A percentile compares a stretch with the other conserved stretches of the same genome.
phyloP scores from a whole-genome alignment of 768 basidiomycete species.

The Cytidiella melzeri region DNA sequence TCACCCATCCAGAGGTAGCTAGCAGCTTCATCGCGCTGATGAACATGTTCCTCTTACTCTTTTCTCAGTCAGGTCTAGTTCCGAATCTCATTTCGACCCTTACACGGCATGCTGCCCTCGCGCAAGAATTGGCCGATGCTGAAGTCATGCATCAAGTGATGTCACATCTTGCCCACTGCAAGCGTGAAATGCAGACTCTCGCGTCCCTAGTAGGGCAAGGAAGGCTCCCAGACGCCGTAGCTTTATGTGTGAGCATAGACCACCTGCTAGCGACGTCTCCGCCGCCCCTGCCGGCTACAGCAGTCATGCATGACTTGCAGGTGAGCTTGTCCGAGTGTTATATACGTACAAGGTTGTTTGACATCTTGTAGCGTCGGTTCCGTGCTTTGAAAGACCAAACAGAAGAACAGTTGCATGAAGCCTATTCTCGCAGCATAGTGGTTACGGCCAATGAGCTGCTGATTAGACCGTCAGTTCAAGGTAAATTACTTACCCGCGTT shows the following conservation, averaged over 20 bases:
- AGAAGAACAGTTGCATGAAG: constrained; percentile 69
- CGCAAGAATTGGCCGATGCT: constrained; percentile 57
- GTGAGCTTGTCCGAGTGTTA: constrained; percentile 33
- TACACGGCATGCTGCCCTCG: constrained; percentile 52
- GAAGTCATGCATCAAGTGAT: constrained; percentile 44
- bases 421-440: constrained; percentile 53
- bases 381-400: constrained; percentile 49
- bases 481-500: constrained; percentile 31
- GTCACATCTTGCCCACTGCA: constrained; percentile 49
- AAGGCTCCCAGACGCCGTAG: constrained; percentile 57
- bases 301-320: constrained; percentile 51
- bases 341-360: constrained; percentile 3
- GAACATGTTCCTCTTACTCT: neutral
- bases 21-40: neutral
- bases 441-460: constrained; percentile 44
- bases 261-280: constrained; percentile 42
- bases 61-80: constrained; percentile 57
- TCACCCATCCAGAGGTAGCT: constrained; percentile 57
- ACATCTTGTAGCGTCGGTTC: constrained; percentile 41
- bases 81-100: constrained; percentile 51
- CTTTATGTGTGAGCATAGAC: constrained; percentile 37
- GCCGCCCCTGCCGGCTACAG: constrained; percentile 41
- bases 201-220: constrained; percentile 46
- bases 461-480: constrained; percentile 46
- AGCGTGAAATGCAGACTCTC: constrained; percentile 39